phyloP scores from a whole-genome alignment of 2,329 filamentous ascomycete species.

The Didymella segeticola region DNA sequence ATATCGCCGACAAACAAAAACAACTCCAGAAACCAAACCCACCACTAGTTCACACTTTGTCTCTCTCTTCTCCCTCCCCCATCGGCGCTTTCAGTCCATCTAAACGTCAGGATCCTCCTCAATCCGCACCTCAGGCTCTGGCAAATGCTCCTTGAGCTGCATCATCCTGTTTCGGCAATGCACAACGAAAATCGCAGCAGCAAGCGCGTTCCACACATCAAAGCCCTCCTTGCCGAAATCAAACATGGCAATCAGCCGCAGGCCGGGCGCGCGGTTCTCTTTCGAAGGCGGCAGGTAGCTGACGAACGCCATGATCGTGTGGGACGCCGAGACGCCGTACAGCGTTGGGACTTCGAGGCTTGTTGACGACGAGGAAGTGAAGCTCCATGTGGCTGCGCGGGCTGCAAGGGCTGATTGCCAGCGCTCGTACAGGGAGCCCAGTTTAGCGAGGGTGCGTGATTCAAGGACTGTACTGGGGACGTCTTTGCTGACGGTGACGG shows the following conservation, averaged over 20 bases:
- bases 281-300: conserved; percentile 54
- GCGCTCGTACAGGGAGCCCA: conserved; percentile 52
- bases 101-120: conserved; percentile 43
- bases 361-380: neutral
- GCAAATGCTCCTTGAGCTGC: conserved; percentile 50
- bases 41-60: neutral
- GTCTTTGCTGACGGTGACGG: conserved; percentile 51
- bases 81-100: neutral
- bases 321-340: conserved; percentile 61
- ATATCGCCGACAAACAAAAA: conserved; percentile 25
- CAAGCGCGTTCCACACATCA: conserved; percentile 67
- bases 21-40: conserved; percentile 4
- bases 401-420: conserved; percentile 51
- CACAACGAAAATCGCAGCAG: conserved; percentile 62
- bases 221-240: conserved; percentile 60
- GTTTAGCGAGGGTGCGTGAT: conserved; percentile 51
- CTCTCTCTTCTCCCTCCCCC: too few relatives aligned
- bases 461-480: conserved; percentile 52
- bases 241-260: conserved; percentile 59
- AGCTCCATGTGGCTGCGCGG: conserved; percentile 4
- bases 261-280: conserved; percentile 25
- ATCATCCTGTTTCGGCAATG: conserved; percentile 60
- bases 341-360: conserved; percentile 54
- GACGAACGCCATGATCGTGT: conserved; percentile 60
- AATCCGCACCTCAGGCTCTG: conserved; percentile 19